phyloP scores from a whole-genome alignment of 192 early-diverging fungal species.

The Linnemannia zychae region DNA sequence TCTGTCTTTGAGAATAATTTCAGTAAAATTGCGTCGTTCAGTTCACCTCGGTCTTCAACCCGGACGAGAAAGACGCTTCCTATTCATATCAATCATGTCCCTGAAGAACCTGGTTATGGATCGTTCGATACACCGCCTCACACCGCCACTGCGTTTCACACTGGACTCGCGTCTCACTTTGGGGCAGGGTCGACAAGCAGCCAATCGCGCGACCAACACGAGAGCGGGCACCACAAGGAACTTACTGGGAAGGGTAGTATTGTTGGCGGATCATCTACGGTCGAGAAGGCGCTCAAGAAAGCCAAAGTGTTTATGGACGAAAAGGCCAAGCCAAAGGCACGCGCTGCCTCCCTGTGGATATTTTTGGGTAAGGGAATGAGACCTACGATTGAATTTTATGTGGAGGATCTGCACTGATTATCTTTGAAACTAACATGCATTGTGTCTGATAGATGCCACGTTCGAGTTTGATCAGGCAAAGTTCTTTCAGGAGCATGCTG shows the following conservation, averaged over 20 bases:
- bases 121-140: slow-evolving; percentile 37
- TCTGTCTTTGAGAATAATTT: slow-evolving; percentile 36
- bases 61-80: slow-evolving; percentile 42
- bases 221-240: slow-evolving; percentile 30
- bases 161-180: slow-evolving; percentile 43
- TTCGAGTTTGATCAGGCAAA: slow-evolving; percentile 79
- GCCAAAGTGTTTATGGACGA: slow-evolving; percentile 85
- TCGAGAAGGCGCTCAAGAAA: slow-evolving; percentile 81
- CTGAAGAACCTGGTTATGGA: slow-evolving; percentile 33
- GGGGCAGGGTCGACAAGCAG: slow-evolving; percentile 26
- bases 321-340: slow-evolving; percentile 78
- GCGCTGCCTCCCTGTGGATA: slow-evolving; percentile 73
- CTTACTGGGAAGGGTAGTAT: slow-evolving; percentile 28
- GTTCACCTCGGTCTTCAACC: slow-evolving; percentile 40
- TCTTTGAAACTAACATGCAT: not conserved
- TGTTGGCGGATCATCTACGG: slow-evolving; percentile 29
- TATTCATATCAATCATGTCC: slow-evolving; percentile 28
- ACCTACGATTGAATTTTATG: not conserved
- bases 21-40: slow-evolving; percentile 49
- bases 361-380: slow-evolving; percentile 72
- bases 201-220: slow-evolving; percentile 31
- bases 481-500: slow-evolving; percentile 84
- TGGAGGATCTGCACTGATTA: slow-evolving; percentile 13
- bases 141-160: slow-evolving; percentile 47
- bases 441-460: slow-evolving; percentile 64